Percentiles rank a stretch among this genome's conserved stretches.
Conservation (phyloP, 2,329 filamentous ascomycete species). For the Zymoseptoria ardabiliae region DNA sequence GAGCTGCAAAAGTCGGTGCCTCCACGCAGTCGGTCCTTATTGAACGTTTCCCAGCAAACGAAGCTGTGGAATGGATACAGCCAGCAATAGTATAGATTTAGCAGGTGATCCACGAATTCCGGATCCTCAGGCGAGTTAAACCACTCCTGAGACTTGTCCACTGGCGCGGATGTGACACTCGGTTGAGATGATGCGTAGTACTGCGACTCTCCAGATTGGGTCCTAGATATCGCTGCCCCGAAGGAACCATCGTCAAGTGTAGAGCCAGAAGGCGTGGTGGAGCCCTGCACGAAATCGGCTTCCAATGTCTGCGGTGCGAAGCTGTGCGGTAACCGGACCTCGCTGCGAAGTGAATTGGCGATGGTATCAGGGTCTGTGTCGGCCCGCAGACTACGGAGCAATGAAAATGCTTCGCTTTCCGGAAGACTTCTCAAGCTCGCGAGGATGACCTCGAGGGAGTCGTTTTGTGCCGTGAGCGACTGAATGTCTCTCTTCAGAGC, state of each 20-base stretch:
- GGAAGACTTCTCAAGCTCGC: constrained; percentile 38
- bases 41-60: constrained; percentile 63
- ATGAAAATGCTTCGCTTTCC: constrained; percentile 37
- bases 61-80: constrained; percentile 69
- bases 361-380: constrained; percentile 35
- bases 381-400: constrained; percentile 38
- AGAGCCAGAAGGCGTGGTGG: constrained; percentile 15
- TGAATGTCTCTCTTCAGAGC: constrained; percentile 36
- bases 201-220: constrained; percentile 14
- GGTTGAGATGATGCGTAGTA: not conserved
- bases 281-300: constrained; percentile 26
- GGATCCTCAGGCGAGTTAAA: constrained; percentile 28
- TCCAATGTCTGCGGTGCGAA: constrained; percentile 27
- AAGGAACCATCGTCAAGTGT: constrained; percentile 6
- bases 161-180: constrained; percentile 1
- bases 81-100: constrained; percentile 42
- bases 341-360: constrained; percentile 35
- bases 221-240: constrained; percentile 7
- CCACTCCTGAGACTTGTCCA: constrained; percentile 18
- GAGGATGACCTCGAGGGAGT: constrained; percentile 36
- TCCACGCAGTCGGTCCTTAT: constrained; percentile 56
- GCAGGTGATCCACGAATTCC: constrained; percentile 30
- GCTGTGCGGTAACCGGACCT: constrained; percentile 30
- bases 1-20: constrained; percentile 59
- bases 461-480: constrained; percentile 31